phyloP scores from a whole-genome alignment of 176 grass and related monocot species.

The Cenchrus americanus region DNA sequence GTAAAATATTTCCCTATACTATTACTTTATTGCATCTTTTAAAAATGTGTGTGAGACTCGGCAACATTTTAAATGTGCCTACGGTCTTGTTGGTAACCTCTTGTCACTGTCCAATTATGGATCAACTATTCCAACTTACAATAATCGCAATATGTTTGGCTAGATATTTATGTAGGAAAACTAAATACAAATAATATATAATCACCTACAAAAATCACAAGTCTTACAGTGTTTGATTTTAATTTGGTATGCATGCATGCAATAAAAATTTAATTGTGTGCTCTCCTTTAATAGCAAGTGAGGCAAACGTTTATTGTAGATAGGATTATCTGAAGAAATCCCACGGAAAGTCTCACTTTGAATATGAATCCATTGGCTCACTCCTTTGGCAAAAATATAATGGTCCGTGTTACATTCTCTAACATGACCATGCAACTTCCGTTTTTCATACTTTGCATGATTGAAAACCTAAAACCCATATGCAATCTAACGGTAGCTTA shows the following conservation, averaged over 20 bases:
- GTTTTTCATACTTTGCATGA: conserved; percentile 10
- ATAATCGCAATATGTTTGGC: too few species aligned
- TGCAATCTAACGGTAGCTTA: conserved; percentile 8
- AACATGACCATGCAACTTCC: background rate
- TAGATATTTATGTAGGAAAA: too few species aligned
- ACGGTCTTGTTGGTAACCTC: too few species aligned
- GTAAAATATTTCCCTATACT: too few species aligned
- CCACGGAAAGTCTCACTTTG: background rate
- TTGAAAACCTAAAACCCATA: background rate
- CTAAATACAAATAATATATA: background rate
- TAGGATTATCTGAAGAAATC: background rate
- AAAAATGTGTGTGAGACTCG: too few species aligned
- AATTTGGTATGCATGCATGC: too few species aligned
- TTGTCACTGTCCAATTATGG: too few species aligned
- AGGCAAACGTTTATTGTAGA: background rate
- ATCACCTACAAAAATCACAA: background rate
- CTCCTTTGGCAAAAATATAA: background rate
- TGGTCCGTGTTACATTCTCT: background rate
- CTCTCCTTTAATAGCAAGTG: background rate
- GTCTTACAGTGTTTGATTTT: background rate
- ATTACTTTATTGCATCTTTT: too few species aligned
- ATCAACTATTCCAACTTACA: too few species aligned
- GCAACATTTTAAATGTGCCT: too few species aligned
- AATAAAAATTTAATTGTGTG: background rate
- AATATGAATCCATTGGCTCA: background rate